These are phyloP conservation scores for Heteromeles arbutifolia DNA, from an alignment of 306 rosid genomes.

Conservation along the genomic window DNA sequence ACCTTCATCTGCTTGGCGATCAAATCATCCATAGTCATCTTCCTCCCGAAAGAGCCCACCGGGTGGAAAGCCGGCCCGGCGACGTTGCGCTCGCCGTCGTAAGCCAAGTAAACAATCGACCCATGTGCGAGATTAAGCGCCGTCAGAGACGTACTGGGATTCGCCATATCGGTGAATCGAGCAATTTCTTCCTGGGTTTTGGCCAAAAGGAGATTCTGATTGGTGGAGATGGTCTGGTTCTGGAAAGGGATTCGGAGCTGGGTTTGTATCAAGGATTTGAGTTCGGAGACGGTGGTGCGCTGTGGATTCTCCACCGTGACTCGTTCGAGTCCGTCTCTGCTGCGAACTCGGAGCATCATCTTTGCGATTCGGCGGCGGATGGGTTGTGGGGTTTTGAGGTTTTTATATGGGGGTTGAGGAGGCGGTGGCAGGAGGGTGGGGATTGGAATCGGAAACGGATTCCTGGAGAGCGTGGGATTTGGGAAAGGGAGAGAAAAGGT, in stretches of 20 bases:
- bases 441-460: neutral
- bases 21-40: constrained; percentile 98
- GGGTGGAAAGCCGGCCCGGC: constrained; percentile 61
- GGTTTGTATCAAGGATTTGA: constrained; percentile 47
- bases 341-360: constrained; percentile 90
- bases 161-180: constrained; percentile 65
- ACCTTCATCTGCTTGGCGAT: constrained; percentile 92
- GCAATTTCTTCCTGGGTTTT: constrained; percentile 53
- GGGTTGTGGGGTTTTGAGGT: neutral
- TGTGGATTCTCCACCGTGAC: constrained; percentile 53
- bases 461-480: neutral
- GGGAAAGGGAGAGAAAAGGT: neutral
- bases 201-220: constrained; percentile 69
- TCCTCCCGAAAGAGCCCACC: constrained; percentile 90
- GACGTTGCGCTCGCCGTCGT: constrained; percentile 79
- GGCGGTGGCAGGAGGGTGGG: neutral
- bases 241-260: constrained; percentile 64
- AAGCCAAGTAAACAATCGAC: constrained; percentile 57
- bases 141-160: constrained; percentile 43
- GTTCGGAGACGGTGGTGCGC: constrained; percentile 49
- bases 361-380: neutral
- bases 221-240: constrained; percentile 74
- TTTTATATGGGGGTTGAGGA: neutral
- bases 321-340: constrained; percentile 92
- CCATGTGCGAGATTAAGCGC: constrained; percentile 69